Base-by-base conservation (phyloP, 306 rosid genomes). In the Ormosia emarginata region DNA sequence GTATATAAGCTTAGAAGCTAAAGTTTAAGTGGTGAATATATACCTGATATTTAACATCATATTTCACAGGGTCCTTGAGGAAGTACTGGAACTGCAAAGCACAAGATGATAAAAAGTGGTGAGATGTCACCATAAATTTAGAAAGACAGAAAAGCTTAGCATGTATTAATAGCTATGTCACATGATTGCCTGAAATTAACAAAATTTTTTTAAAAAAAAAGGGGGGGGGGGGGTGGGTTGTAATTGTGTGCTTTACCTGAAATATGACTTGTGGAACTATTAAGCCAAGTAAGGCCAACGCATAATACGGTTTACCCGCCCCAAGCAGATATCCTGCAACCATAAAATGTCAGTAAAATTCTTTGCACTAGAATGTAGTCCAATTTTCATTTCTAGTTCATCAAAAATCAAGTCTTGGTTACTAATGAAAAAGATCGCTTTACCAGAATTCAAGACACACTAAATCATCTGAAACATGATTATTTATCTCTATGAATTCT, bases 241-340 rank as follows among this genome's bases (percentile, higher is more conserved):
- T 6, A 59, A 15, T 8, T 49, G 73, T 63, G 64, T 74, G 32
- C 36, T 78, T 68, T 88, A 93, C 99, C 98, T 95, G 99, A 65
- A 95, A 95, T 63, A 92, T 11, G 37, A 95, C 97, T 85, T 95
- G 99, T 9, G 99, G 99, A 81, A 55, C 62, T 73, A 91, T 89
- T 85, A 95, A 86, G 50, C 88, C 94, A 79, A 95, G 86, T 67
- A 95, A 91, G 76, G 94, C 98, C 70, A 95, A 83, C 1, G 99
- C 99, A 39, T 93, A 89, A 52, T 85, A 92, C 24, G 99, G 98
- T 75, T 95, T 95, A 55, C 93, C 98, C 59, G 94, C 97, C 76
- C 94, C 94, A 12, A 92, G 92, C 73, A 93, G 85, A 87, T 93
- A 95, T 80, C 98, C 99, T 93, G 93, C 82, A 86, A 81, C 61